Conservation (phyloP, 305 asterid species). For the Fraxinus xanthoxyloides region DNA sequence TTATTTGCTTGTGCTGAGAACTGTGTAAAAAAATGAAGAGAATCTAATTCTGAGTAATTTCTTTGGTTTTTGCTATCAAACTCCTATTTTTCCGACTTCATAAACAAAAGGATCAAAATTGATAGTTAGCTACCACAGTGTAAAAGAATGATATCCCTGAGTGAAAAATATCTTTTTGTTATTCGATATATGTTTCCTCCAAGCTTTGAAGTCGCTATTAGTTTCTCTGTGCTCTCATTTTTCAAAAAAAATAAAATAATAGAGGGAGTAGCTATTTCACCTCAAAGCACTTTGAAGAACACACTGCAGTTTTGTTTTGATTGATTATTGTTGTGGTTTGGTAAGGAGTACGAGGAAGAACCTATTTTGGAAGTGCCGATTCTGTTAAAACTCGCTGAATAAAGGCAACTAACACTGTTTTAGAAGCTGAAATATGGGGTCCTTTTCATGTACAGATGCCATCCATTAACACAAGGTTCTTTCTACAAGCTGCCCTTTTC, state of each 20-base stretch:
- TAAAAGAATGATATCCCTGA: neutral
- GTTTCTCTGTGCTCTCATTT: slow-evolving; percentile 1
- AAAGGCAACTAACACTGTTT: slow-evolving; percentile 6
- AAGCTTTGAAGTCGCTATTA: neutral
- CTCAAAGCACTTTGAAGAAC: neutral
- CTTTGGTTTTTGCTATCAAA: neutral
- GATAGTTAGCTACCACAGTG: neutral
- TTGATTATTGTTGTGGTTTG: slow-evolving; percentile 1
- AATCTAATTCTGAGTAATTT: slow-evolving; percentile 1
- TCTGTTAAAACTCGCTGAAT: slow-evolving; percentile 1
- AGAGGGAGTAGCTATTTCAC: neutral
- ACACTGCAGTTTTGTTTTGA: neutral
- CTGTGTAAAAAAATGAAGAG: neutral
- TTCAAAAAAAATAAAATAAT: neutral
- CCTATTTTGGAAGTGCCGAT: slow-evolving; percentile 2
- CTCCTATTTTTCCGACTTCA: neutral
- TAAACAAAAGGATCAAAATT: neutral
- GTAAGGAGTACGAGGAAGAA: neutral
- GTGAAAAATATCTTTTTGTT: neutral
- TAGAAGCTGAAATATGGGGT: slow-evolving; percentile 10
- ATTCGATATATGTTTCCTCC: neutral
- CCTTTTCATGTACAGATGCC: neutral
- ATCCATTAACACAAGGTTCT: neutral
- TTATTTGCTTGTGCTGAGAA: slow-evolving; percentile 2
- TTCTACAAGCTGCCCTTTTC: slow-evolving; percentile 5